Conservation (phyloP, 2,329 filamentous ascomycete species). For the Monosporascus cannonballus region DNA sequence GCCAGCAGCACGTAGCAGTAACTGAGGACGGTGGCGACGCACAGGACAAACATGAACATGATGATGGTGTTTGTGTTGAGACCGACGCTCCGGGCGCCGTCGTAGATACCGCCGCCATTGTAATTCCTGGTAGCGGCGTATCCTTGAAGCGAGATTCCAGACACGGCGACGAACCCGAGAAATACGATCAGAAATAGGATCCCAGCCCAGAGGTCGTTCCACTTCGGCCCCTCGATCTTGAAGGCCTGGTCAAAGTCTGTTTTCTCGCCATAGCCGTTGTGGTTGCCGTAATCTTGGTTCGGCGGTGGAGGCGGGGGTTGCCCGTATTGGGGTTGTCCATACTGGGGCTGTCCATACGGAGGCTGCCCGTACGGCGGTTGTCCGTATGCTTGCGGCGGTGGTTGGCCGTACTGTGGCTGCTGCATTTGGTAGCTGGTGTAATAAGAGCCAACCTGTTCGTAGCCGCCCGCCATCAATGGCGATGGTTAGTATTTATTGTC, state of each 20-base stretch:
- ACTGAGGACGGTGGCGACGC: conserved; percentile 67
- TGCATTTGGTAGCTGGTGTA: not conserved
- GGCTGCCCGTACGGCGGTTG: conserved; percentile 1
- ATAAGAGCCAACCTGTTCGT: no score
- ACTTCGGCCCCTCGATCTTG: conserved; percentile 77
- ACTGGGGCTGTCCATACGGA: not conserved
- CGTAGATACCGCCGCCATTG: conserved; percentile 70
- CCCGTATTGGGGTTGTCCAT: conserved; percentile 11
- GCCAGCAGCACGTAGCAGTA: conserved; percentile 71
- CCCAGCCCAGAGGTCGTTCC: conserved; percentile 85
- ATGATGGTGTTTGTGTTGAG: conserved; percentile 81
- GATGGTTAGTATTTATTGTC: no score
- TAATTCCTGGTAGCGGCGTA: conserved; percentile 57
- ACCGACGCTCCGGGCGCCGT: conserved; percentile 55
- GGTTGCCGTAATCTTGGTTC: conserved; percentile 6
- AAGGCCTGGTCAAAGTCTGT: conserved; percentile 73
- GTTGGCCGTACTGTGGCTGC: conserved; percentile 8
- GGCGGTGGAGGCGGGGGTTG: conserved; percentile 5
- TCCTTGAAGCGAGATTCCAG: conserved; percentile 66
- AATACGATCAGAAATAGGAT: conserved; percentile 70
- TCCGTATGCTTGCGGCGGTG: not conserved
- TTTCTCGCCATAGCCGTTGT: conserved; percentile 36
- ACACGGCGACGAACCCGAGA: conserved; percentile 69
- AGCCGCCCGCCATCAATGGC: no score
- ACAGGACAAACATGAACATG: conserved; percentile 74